Percentiles rank a stretch among this genome's conserved stretches.
These are phyloP conservation scores for Pecoramyces ruminantium DNA, from an alignment of 192 early-diverging fungal species.

Conservation along the genomic window DNA sequence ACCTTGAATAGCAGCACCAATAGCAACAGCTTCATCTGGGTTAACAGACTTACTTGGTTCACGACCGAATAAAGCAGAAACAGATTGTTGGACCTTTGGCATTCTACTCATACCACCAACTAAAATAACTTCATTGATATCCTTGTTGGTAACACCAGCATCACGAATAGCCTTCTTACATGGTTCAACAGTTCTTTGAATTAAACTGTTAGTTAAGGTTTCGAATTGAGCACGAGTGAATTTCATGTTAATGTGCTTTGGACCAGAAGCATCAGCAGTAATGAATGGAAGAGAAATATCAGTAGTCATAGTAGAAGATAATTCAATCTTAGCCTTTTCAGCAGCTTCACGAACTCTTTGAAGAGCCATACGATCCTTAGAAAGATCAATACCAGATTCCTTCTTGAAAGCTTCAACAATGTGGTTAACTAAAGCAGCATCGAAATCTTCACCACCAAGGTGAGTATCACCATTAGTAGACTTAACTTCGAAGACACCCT, in stretches of 20 bases:
- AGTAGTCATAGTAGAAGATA: slow-evolving; percentile 83
- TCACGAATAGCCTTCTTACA: slow-evolving; percentile 95
- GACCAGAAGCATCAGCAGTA: slow-evolving; percentile 68
- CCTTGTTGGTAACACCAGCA: slow-evolving; percentile 59
- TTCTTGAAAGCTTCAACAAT: slow-evolving; percentile 83
- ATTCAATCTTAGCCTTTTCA: slow-evolving; percentile 98
- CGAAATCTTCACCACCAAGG: too few relatives aligned
- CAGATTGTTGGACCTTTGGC: slow-evolving; percentile 87
- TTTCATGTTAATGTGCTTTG: slow-evolving; percentile 96
- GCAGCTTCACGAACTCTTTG: slow-evolving; percentile 93
- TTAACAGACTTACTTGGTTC: slow-evolving; percentile 92
- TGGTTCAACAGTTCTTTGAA: slow-evolving; percentile 76
- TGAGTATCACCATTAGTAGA: slow-evolving; percentile 94
- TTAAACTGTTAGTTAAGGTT: slow-evolving; percentile 51
- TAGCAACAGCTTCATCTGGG: slow-evolving; percentile 96
- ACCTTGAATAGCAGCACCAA: slow-evolving; percentile 95
- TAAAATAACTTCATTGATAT: slow-evolving; percentile 86
- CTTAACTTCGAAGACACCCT: slow-evolving; percentile 97
- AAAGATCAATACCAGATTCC: slow-evolving; percentile 69
- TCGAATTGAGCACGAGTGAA: slow-evolving; percentile 82
- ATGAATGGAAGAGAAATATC: slow-evolving; percentile 95
- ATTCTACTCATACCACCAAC: slow-evolving; percentile 97
- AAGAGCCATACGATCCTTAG: slow-evolving; percentile 79
- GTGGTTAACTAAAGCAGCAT: slow-evolving; percentile 53
- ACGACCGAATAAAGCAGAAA: slow-evolving; percentile 71